phyloP scores from a whole-genome alignment of 1,284 basidiomycete genomes.

The Ganoderma multipileum region DNA sequence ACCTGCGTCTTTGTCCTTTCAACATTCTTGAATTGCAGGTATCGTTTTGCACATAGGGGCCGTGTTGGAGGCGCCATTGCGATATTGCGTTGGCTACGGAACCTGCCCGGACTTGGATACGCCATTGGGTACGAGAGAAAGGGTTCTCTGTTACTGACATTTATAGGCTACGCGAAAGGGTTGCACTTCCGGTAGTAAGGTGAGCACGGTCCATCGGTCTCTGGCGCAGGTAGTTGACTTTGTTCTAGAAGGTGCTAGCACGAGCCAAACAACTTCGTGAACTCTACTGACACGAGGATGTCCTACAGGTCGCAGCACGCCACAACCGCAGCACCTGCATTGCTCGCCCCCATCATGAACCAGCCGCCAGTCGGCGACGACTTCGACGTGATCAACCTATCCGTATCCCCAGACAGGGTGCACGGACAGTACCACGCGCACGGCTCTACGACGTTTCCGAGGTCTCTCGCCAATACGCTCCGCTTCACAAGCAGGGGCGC shows the following conservation, averaged over 20 bases:
- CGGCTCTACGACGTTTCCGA: conserved; percentile 33
- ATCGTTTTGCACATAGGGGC: background rate
- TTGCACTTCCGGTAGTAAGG: too few relatives aligned
- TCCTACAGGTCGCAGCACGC: background rate
- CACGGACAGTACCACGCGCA: conserved; percentile 15
- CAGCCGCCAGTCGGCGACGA: background rate
- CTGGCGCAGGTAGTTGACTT: background rate
- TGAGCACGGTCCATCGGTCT: background rate
- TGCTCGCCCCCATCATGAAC: background rate
- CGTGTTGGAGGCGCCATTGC: background rate
- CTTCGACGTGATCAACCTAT: background rate
- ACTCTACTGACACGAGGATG: background rate
- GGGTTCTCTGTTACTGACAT: background rate
- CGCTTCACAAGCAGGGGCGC: conserved; percentile 35
- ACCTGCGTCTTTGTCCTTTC: background rate
- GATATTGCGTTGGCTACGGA: too few relatives aligned
- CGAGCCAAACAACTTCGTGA: background rate
- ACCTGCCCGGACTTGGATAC: too few relatives aligned
- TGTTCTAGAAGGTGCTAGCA: conserved; percentile 1
- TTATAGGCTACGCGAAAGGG: background rate
- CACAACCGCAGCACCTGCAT: background rate
- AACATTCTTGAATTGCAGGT: background rate
- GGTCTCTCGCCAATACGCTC: conserved; percentile 30
- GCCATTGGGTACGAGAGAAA: too few relatives aligned
- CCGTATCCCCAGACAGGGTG: background rate